A percentile compares a stretch with the other conserved stretches of the same genome.
phyloP scores from a whole-genome alignment of 2,329 filamentous ascomycete species.

The Geoglossum cookeanum region DNA sequence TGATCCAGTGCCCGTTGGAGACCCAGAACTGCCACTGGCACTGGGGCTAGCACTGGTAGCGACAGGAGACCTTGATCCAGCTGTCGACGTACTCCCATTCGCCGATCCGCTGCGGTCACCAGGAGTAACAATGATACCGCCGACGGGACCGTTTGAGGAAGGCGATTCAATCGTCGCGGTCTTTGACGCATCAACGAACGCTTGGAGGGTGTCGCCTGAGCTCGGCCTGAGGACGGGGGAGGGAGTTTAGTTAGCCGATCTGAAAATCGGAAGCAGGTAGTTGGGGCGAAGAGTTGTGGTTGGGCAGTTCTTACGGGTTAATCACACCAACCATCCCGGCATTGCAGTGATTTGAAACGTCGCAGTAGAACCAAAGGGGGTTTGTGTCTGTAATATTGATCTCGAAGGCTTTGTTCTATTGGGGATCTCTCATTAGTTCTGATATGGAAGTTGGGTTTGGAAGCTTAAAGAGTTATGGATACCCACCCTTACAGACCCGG shows the following conservation, averaged over 20 bases:
- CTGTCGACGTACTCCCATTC: neutral
- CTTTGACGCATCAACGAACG: neutral
- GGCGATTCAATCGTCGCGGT: neutral
- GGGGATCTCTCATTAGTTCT: neutral
- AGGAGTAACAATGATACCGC: neutral
- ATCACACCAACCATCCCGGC: slow-evolving; percentile 31
- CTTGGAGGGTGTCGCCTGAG: neutral
- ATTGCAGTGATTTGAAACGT: slow-evolving; percentile 28
- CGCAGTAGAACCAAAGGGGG: slow-evolving; percentile 32
- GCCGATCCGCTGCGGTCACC: neutral
- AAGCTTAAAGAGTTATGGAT: neutral
- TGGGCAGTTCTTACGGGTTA: slow-evolving; percentile 19
- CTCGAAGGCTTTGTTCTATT: slow-evolving; percentile 23
- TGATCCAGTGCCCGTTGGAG: neutral
- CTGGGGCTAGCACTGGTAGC: too few species aligned
- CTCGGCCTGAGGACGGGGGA: neutral
- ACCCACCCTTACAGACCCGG: neutral
- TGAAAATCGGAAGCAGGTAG: too few species aligned
- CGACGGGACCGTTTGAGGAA: neutral
- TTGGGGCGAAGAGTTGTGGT: neutral
- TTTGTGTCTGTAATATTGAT: slow-evolving; percentile 26
- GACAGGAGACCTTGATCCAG: neutral
- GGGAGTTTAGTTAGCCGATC: neutral
- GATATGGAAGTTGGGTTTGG: neutral
- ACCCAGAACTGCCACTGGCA: too few species aligned